Conservation (phyloP, 1,284 basidiomycete genomes). For the Tilletia walkeri region DNA sequence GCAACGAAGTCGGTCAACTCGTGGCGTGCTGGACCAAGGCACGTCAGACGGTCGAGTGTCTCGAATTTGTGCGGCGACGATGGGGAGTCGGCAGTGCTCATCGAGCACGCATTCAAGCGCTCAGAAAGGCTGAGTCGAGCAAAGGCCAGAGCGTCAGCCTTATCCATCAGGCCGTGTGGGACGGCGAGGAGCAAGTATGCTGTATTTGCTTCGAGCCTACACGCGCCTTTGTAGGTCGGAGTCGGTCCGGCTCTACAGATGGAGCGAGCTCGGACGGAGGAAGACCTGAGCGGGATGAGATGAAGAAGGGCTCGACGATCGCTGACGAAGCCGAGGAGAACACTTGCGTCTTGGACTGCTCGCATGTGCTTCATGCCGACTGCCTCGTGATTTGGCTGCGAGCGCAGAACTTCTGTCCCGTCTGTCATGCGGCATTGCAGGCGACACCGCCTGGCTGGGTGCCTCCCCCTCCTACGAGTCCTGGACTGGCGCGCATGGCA, state of each 20-base stretch:
- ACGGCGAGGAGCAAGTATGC: constrained; percentile 15
- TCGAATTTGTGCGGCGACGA: constrained; percentile 11
- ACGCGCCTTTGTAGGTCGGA: neutral
- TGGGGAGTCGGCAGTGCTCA: constrained; percentile 3
- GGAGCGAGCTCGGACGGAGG: no score
- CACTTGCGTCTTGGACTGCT: constrained; percentile 5
- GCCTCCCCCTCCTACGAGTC: neutral
- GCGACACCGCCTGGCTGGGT: constrained; percentile 7
- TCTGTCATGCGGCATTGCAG: constrained; percentile 8
- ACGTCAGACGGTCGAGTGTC: constrained; percentile 16
- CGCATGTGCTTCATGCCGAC: constrained; percentile 9
- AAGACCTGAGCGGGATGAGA: no score
- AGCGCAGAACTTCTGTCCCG: constrained; percentile 13
- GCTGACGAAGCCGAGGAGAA: neutral
- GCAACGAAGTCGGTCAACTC: neutral
- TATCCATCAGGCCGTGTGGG: constrained; percentile 10
- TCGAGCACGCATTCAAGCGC: neutral
- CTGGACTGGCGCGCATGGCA: neutral
- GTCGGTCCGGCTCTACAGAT: neutral
- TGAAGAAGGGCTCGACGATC: neutral
- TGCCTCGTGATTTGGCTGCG: neutral
- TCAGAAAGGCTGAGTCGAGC: neutral
- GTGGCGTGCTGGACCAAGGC: constrained; percentile 5
- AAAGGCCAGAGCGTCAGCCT: neutral
- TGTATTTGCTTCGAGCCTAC: constrained; percentile 15